phyloP scores from a whole-genome alignment of 108 stramenopile genomes.

The Parmales sp. region DNA sequence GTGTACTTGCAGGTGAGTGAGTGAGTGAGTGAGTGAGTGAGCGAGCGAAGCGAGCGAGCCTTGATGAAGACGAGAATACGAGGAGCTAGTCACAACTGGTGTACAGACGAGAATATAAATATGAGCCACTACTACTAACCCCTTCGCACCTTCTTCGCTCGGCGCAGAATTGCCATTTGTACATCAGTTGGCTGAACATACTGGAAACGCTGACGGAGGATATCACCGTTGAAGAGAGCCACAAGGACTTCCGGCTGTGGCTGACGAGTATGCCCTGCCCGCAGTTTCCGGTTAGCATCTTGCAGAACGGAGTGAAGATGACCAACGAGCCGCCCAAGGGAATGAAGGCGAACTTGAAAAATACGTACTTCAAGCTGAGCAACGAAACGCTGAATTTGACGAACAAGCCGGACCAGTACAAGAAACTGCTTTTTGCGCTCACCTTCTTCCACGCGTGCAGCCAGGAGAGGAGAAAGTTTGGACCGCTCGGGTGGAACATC shows the following conservation, averaged over 20 bases:
- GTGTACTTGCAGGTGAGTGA: no score
- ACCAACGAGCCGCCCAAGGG: slow-evolving; percentile 61
- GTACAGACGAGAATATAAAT: no score
- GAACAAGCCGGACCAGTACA: slow-evolving; percentile 27
- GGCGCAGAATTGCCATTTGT: slow-evolving; percentile 53
- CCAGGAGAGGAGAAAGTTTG: slow-evolving; percentile 52
- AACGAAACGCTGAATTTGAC: slow-evolving; percentile 33
- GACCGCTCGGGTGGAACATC: slow-evolving; percentile 60
- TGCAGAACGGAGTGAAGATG: slow-evolving; percentile 56
- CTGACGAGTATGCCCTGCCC: slow-evolving; percentile 53
- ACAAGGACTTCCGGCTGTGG: slow-evolving; percentile 49
- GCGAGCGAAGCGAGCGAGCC: no score
- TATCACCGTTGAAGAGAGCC: slow-evolving; percentile 37
- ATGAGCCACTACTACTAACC: no score
- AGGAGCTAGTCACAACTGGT: no score
- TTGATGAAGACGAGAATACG: no score
- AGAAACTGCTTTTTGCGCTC: slow-evolving; percentile 46
- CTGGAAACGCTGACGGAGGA: slow-evolving; percentile 43
- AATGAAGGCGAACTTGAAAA: slow-evolving; percentile 29
- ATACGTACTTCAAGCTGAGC: slow-evolving; percentile 36
- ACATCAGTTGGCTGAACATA: slow-evolving; percentile 46
- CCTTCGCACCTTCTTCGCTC: no score
- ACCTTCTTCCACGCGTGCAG: slow-evolving; percentile 57
- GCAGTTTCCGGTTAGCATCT: slow-evolving; percentile 41
- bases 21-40: no score